Evolutionary conservation across 2,329 filamentous ascomycete species (phyloP), one percentile per base, ranked within the genome.

Genomic region (Rhinocladiella mackenziei): DNA sequence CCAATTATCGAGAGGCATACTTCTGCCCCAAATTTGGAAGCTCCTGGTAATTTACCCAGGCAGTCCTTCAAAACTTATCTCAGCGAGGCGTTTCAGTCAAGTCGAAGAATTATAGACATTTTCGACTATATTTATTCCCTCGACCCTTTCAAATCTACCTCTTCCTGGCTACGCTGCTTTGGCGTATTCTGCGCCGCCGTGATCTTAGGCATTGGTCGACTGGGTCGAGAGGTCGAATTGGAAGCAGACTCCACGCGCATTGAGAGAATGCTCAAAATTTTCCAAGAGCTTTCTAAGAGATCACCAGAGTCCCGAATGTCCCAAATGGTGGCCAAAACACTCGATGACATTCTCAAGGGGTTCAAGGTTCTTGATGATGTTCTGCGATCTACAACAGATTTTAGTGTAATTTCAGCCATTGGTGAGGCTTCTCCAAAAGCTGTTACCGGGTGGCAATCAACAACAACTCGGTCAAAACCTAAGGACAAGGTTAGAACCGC

Each of bases 161-260:
- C 41, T 19, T 47, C 36, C 3, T 53, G 50, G 50, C 37, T 43
- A 11, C 45, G 46, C 6, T 53, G 50, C 26, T 50, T 53, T 29
- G 50, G 50, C 10, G 30, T 49, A 10, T 50, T 44, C 35, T 53
- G 39, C 26, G 50, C 46, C 6, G 39, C 40, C 4, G 25, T 30
- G 2, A 41, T 53, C 25, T 17, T 53, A 19, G 50, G 45, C 25
- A 50, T 53, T 33, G 47, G 46, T 22, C 43, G 35, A 14, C 30
- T 53, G 2, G 43, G 50, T 9, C 39, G 37, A 37, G 50, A 53
- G 11, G 38, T 39, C 10, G 50, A 50, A 9, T 23, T 53, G 10
- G 26, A 46, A 31, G 39, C 39, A 15, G 50, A 50, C 15, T 32
- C 33, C 8, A 28, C 38, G 14, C 46, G 50, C 10, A 30, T 53